phyloP scores from a whole-genome alignment of 2,329 filamentous ascomycete species.

The Pyrenochaeta sp. region DNA sequence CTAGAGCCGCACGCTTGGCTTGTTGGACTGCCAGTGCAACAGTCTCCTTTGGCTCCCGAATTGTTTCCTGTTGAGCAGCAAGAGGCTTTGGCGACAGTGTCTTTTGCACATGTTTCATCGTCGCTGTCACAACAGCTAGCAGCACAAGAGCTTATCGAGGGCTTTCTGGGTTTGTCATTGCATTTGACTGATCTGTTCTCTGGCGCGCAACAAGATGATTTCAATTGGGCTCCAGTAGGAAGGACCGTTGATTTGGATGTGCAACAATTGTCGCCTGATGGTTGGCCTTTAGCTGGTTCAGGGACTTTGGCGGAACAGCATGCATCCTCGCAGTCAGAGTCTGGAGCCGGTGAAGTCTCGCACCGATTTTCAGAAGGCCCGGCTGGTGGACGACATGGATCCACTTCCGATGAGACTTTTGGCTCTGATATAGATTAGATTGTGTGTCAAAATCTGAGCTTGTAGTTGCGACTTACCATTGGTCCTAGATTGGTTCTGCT shows the following conservation, averaged over 20 bases:
- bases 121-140: slow-evolving; percentile 1
- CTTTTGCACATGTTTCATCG: neutral
- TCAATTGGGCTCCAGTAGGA: slow-evolving; percentile 1
- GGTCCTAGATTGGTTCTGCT: neutral
- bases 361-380: too few relatives aligned
- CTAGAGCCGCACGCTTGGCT: neutral
- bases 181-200: neutral
- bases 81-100: neutral
- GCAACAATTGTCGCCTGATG: neutral
- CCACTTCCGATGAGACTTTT: too few relatives aligned
- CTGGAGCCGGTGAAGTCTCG: too few relatives aligned
- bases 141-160: slow-evolving; percentile 4
- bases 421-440: too few relatives aligned
- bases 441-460: too few relatives aligned
- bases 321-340: neutral
- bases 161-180: too few relatives aligned
- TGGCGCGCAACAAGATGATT: slow-evolving; percentile 12
- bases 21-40: neutral
- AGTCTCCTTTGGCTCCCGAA: neutral
- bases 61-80: neutral
- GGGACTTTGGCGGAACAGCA: neutral
- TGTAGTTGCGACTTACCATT: too few relatives aligned
- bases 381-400: too few relatives aligned
- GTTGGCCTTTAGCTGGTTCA: neutral
- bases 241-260: neutral